Percentiles rank a stretch among this genome's conserved stretches.
Evolutionary conservation across 148 eudicot genomes (phyloP).

Genomic region (Suaeda aralocaspica): DNA sequence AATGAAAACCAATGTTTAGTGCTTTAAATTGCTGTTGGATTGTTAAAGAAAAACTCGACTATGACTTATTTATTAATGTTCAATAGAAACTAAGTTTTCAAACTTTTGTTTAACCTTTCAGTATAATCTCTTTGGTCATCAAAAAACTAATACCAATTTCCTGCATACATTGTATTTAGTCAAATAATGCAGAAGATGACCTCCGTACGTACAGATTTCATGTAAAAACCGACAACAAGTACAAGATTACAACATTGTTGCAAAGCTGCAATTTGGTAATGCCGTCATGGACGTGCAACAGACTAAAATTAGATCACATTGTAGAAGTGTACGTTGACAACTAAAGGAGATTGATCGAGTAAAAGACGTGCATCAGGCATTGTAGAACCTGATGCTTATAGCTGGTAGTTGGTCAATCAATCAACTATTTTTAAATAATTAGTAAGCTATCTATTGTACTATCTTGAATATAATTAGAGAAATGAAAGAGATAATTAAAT

Average conservation of each 20-base stretch:
- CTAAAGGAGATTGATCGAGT: not conserved
- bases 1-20: too few species aligned
- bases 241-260: conserved; percentile 2
- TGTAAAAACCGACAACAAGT: not conserved
- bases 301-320: not conserved
- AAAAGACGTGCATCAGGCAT: conserved; percentile 19
- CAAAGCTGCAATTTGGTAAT: conserved; percentile 1
- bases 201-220: too few species aligned
- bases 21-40: too few species aligned
- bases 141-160: too few species aligned
- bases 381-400: conserved; percentile 5
- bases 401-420: conserved; percentile 6
- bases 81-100: too few species aligned
- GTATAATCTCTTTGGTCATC: too few species aligned
- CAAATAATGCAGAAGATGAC: too few species aligned
- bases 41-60: too few species aligned
- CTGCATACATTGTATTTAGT: too few species aligned
- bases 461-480: conserved; percentile 11
- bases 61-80: too few species aligned
- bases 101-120: too few species aligned
- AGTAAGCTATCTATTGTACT: not conserved
- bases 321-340: conserved; percentile 1
- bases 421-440: too few species aligned
- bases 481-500: conserved; percentile 21
- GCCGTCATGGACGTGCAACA: conserved; percentile 22